A percentile compares a stretch with the other conserved stretches of the same genome.
phyloP scores from a whole-genome alignment of 2,329 filamentous ascomycete genomes.

The Aspergillus ruber region DNA sequence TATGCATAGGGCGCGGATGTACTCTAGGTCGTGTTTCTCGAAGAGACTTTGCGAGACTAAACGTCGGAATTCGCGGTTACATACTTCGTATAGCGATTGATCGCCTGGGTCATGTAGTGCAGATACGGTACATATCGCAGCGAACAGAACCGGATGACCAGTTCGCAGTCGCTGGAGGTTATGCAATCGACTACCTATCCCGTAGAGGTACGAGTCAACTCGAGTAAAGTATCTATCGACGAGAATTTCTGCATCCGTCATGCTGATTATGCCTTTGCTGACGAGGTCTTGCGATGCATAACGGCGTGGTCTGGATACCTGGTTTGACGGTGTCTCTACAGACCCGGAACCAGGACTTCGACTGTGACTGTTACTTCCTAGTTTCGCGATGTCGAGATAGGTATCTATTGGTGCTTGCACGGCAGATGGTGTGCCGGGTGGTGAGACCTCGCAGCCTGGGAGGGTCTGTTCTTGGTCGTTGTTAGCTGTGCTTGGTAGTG shows the following conservation, averaged over 20 bases:
- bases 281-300: constrained; percentile 35
- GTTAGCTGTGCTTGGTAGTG: constrained; percentile 4
- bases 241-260: constrained; percentile 39
- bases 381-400: constrained; percentile 29
- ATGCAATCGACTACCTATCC: constrained; percentile 36
- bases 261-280: constrained; percentile 36
- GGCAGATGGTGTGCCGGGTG: constrained; percentile 26
- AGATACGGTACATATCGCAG: constrained; percentile 42
- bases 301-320: constrained; percentile 14
- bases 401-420: constrained; percentile 32
- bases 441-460: constrained; percentile 25
- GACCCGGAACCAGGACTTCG: constrained; percentile 13
- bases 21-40: constrained; percentile 40
- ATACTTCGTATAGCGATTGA: constrained; percentile 26
- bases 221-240: constrained; percentile 38
- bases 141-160: constrained; percentile 38
- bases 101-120: constrained; percentile 39
- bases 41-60: constrained; percentile 44
- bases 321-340: constrained; percentile 19
- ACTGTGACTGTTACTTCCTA: constrained; percentile 14
- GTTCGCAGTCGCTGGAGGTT: constrained; percentile 35
- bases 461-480: constrained; percentile 26
- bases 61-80: constrained; percentile 42
- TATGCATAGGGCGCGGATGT: constrained; percentile 45
- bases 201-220: constrained; percentile 45